phyloP scores from a whole-genome alignment of 768 basidiomycete genomes.

The Leucocoprinus birnbaumii region DNA sequence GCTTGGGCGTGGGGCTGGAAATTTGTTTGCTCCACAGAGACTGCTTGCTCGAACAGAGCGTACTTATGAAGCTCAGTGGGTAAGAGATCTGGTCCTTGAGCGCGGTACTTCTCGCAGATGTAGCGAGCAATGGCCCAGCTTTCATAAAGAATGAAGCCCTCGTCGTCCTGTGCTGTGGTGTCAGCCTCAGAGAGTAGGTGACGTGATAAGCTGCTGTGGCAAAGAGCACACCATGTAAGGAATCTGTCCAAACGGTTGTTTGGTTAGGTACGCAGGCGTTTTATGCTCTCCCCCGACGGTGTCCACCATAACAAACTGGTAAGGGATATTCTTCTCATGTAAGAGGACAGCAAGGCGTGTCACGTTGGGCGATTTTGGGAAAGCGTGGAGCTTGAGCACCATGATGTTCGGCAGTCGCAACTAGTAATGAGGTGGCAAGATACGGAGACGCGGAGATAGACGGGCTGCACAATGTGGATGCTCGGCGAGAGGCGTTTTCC shows the following conservation, averaged over 20 bases:
- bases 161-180: not conserved
- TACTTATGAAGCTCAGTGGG: slow-evolving; percentile 35
- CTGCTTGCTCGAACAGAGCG: slow-evolving; percentile 35
- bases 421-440: too few relatives aligned
- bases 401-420: too few relatives aligned
- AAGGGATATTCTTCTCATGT: slow-evolving; percentile 49
- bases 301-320: slow-evolving; percentile 41
- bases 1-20: slow-evolving; percentile 35
- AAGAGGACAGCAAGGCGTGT: slow-evolving; percentile 41
- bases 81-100: slow-evolving; percentile 51
- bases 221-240: not conserved
- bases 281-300: slow-evolving; percentile 40
- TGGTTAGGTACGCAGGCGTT: slow-evolving; percentile 16
- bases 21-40: slow-evolving; percentile 42
- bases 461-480: too few relatives aligned
- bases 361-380: slow-evolving; percentile 37
- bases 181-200: too few relatives aligned
- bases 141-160: not conserved
- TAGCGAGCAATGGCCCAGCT: slow-evolving; percentile 57
- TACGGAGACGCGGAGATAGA: too few relatives aligned
- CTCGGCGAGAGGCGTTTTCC: too few relatives aligned
- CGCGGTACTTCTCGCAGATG: slow-evolving; percentile 20
- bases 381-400: slow-evolving; percentile 34
- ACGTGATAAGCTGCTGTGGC: too few relatives aligned
- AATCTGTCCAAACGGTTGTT: not conserved